Percentiles rank a stretch among this genome's conserved stretches.
phyloP scores from a whole-genome alignment of 1,284 basidiomycete species.

The Cryptococcus floricola region DNA sequence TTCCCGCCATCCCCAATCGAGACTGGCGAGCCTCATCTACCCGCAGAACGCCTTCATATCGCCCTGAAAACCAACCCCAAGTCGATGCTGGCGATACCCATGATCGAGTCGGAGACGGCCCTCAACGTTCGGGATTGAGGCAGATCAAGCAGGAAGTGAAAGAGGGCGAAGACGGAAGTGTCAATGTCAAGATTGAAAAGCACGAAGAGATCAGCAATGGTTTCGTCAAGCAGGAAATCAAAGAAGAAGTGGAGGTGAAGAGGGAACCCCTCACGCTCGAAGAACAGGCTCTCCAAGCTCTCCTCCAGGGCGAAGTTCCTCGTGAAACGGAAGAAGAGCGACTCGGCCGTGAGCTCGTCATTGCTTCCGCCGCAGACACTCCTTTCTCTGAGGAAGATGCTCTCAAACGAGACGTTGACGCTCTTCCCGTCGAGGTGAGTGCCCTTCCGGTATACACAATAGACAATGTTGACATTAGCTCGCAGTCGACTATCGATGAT shows the following conservation, averaged over 20 bases:
- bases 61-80: slow-evolving; percentile 56
- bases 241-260: slow-evolving; percentile 11
- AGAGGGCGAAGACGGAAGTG: slow-evolving; percentile 6
- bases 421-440: slow-evolving; percentile 62
- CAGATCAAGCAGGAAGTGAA: slow-evolving; percentile 11
- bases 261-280: slow-evolving; percentile 31
- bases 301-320: slow-evolving; percentile 40
- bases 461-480: background rate
- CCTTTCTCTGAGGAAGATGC: slow-evolving; percentile 64
- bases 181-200: slow-evolving; percentile 26
- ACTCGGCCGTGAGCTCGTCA: slow-evolving; percentile 50
- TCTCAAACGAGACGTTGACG: slow-evolving; percentile 70
- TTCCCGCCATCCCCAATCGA: slow-evolving; percentile 73
- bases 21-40: slow-evolving; percentile 78
- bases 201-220: slow-evolving; percentile 43
- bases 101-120: slow-evolving; percentile 63
- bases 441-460: background rate
- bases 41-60: slow-evolving; percentile 53
- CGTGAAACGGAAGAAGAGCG: slow-evolving; percentile 42
- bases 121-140: slow-evolving; percentile 70
- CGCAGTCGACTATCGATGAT: slow-evolving; percentile 68
- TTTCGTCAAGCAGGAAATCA: slow-evolving; percentile 5
- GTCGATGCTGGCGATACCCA: slow-evolving; percentile 33
- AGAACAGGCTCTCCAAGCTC: slow-evolving; percentile 40
- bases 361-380: slow-evolving; percentile 56